Percentiles rank a stretch among this genome's conserved stretches.
These are phyloP conservation scores for Claviceps sp. DNA, from an alignment of 2,329 filamentous ascomycete species.

Conservation along the genomic window DNA sequence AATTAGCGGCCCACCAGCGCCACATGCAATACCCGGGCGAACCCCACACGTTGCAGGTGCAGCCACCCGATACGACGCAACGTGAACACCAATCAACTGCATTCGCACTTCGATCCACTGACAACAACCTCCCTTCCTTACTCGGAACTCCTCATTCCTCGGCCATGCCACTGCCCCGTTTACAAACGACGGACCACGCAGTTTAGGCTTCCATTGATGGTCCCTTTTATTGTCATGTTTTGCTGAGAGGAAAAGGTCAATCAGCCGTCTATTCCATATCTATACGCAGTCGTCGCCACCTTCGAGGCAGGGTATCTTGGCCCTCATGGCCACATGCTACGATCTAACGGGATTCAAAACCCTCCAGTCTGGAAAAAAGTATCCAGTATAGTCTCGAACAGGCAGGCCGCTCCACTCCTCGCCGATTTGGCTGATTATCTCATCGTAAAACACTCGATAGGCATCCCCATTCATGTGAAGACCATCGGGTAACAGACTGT, in stretches of 20 bases:
- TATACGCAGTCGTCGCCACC: not conserved
- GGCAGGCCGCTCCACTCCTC: constrained; percentile 25
- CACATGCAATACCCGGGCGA: not conserved
- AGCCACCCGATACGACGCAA: not conserved
- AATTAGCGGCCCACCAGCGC: not conserved
- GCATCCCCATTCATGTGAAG: constrained; percentile 42
- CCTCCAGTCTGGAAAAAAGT: constrained; percentile 37
- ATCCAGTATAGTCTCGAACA: constrained; percentile 25
- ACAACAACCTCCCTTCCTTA: too few relatives aligned
- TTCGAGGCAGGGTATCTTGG: not conserved
- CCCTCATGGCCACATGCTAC: not conserved
- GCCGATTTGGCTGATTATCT: constrained; percentile 34
- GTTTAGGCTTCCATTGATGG: too few relatives aligned
- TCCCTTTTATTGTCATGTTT: too few relatives aligned
- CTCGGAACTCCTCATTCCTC: not conserved
- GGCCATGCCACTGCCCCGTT: not conserved
- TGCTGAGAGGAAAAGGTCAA: too few relatives aligned
- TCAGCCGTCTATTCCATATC: not conserved
- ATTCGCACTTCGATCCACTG: too few relatives aligned
- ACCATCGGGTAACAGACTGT: constrained; percentile 41
- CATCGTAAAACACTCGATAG: constrained; percentile 39
- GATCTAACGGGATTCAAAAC: constrained; percentile 4
- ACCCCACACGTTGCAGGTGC: not conserved
- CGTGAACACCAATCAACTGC: not conserved
- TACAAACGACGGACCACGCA: too few relatives aligned